Base-by-base conservation (phyloP, 2,329 filamentous ascomycete species). In the Colletotrichum lupini region DNA sequence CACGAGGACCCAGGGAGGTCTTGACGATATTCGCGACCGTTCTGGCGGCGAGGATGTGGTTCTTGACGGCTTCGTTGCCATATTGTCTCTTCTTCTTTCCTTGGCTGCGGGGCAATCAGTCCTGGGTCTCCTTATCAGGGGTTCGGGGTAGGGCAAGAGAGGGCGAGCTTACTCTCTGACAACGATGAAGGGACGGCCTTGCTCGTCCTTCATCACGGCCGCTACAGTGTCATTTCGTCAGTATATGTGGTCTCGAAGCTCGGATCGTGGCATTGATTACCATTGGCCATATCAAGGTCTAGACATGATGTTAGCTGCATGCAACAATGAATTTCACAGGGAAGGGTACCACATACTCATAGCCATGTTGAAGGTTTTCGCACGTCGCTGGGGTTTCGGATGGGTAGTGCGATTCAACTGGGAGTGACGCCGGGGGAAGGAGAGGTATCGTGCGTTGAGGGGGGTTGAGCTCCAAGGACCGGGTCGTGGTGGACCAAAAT, bases 11-110 rank as follows among this genome's bases (percentile, higher is more conserved):
- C 79, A 99, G 89, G 76, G 97, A 99, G 74, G 95, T 97, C 89
- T 97, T 98, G 85, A 99, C 95, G 79, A 99, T 97, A 86, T 95
- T 97, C 78, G 97, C 94, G 78, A 99, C 95, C 72, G 97, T 98
- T 82, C 95, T 92, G 68, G 97, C 97, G 74, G 97, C 96, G 79
- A 98, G 92, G 80, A 99, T 99, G 86, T 99, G 97, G 80, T 95
- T 95, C 86, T 99, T 99, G 84, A 99, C 95, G 66, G 97, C 97
- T 81, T 99, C 97, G 84, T 93, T 98, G 80, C 97, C 97, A 83
- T 97, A 96, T 81, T 97, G 94, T 84, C 97, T 92, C 90, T 95
- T 97, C 92, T 98, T 99, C 87, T 92, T 98, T 82, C 96, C 96
- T 85, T 99, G 97, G 83, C 95, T 97, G 79, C 68, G 74, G 77